Evolutionary conservation across 1,284 basidiomycete genomes (phyloP).

Genomic region (Fistulina hepatica): DNA sequence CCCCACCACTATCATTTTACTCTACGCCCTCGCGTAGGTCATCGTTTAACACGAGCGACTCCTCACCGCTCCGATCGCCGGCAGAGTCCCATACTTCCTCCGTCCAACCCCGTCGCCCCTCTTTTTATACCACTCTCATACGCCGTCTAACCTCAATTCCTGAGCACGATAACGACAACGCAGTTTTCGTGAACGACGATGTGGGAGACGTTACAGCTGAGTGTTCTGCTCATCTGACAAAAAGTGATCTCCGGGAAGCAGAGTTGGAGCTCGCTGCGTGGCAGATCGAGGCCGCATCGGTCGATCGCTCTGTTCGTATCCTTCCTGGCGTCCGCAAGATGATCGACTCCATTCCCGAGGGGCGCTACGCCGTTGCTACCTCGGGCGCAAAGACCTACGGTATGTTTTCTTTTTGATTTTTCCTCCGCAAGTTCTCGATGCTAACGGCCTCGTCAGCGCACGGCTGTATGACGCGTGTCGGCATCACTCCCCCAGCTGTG

Average conservation of each 20-base stretch:
- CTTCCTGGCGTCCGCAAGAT: slow-evolving; percentile 63
- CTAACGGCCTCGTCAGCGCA: slow-evolving; percentile 37
- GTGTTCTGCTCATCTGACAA: slow-evolving; percentile 19
- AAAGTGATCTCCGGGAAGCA: no score
- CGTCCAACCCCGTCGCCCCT: slow-evolving; percentile 44
- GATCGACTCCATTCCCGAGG: slow-evolving; percentile 58
- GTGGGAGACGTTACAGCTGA: no score
- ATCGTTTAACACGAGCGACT: slow-evolving; percentile 30
- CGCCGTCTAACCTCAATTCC: slow-evolving; percentile 35
- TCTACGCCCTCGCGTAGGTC: no score
- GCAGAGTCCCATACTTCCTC: slow-evolving; percentile 26
- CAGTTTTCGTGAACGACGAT: slow-evolving; percentile 1
- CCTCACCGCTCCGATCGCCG: slow-evolving; percentile 24
- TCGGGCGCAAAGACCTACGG: slow-evolving; percentile 68
- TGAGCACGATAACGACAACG: not conserved
- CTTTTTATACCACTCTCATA: slow-evolving; percentile 38
- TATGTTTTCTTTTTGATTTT: no score
- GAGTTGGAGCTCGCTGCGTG: slow-evolving; percentile 33
- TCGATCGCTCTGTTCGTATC: slow-evolving; percentile 62
- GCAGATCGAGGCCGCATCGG: slow-evolving; percentile 48
- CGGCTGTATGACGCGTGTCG: slow-evolving; percentile 63
- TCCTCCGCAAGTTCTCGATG: no score
- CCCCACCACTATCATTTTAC: slow-evolving; percentile 6
- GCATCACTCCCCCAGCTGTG: slow-evolving; percentile 59
- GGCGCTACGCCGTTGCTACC: slow-evolving; percentile 67